Conservation (phyloP, 2,329 filamentous ascomycete genomes). For the Arthrobotrys sphaeroides region DNA sequence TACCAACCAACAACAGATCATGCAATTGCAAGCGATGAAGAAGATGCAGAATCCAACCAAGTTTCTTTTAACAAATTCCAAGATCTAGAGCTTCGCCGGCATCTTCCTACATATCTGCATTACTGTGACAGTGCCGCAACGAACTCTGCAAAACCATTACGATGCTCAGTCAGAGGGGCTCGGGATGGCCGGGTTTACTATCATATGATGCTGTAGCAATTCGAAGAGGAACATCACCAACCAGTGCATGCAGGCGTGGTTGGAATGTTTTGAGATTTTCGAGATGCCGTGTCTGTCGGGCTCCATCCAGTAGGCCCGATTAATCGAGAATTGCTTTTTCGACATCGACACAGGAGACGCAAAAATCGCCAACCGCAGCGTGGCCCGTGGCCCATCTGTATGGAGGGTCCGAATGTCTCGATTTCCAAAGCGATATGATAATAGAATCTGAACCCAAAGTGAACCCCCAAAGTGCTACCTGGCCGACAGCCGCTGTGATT, state of each 20-base stretch:
- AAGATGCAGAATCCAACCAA: neutral
- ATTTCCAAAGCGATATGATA: constrained; percentile 24
- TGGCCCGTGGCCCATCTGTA: constrained; percentile 5
- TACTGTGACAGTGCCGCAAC: too few species aligned
- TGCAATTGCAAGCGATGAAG: neutral
- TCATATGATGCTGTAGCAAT: too few species aligned
- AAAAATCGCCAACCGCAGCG: constrained; percentile 5
- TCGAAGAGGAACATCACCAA: too few species aligned
- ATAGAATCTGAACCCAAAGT: constrained; percentile 5
- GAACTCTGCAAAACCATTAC: too few species aligned
- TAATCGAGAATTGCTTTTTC: constrained; percentile 24
- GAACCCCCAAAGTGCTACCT: constrained; percentile 32
- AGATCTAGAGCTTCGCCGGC: neutral
- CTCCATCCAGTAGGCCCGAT: neutral
- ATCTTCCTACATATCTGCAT: neutral
- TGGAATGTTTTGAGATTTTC: too few species aligned
- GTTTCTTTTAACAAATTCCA: neutral
- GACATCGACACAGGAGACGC: neutral
- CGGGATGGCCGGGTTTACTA: too few species aligned
- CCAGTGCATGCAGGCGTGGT: too few species aligned
- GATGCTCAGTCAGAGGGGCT: too few species aligned
- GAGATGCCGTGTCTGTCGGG: too few species aligned
- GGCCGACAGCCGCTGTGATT: constrained; percentile 18
- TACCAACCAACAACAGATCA: neutral
- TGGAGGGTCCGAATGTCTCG: constrained; percentile 10